phyloP scores from a whole-genome alignment of 2,329 filamentous ascomycete species.

The Didymella pinodella region DNA sequence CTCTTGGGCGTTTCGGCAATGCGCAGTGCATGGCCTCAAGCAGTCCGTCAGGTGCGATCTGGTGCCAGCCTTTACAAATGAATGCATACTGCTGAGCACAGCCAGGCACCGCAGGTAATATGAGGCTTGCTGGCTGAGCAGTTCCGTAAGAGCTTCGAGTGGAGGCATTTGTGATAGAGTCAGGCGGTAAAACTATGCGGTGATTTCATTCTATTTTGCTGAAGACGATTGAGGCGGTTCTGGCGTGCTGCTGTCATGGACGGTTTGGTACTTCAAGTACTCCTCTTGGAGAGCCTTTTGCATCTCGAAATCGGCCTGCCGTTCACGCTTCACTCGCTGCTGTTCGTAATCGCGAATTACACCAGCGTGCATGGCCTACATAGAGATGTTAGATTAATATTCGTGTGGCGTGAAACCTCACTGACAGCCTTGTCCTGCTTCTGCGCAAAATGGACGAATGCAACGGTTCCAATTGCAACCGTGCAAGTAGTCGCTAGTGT shows the following conservation, averaged over 20 bases:
- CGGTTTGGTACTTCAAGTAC: constrained; percentile 87
- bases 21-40: neutral
- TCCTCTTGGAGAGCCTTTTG: constrained; percentile 85
- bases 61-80: neutral
- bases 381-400: constrained; percentile 19
- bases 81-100: neutral
- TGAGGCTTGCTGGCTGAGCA: neutral
- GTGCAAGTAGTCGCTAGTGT: constrained; percentile 81
- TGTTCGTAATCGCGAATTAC: constrained; percentile 95
- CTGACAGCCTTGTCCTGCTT: constrained; percentile 81
- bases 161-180: neutral
- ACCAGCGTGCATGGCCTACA: constrained; percentile 91
- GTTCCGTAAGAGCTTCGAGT: too few relatives aligned
- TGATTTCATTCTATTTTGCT: constrained; percentile 17
- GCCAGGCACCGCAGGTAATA: neutral
- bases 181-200: neutral
- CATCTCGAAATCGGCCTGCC: constrained; percentile 93
- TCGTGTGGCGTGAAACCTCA: constrained; percentile 26
- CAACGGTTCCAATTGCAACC: constrained; percentile 77
- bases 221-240: constrained; percentile 33
- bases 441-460: constrained; percentile 90
- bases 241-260: constrained; percentile 57
- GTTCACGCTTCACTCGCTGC: constrained; percentile 86
- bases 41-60: neutral
- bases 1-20: neutral